A percentile compares a stretch with the other conserved stretches of the same genome.
Evolutionary conservation across 805 yeast genomes (phyloP).

Genomic region (Myxozyma neotropica): DNA sequence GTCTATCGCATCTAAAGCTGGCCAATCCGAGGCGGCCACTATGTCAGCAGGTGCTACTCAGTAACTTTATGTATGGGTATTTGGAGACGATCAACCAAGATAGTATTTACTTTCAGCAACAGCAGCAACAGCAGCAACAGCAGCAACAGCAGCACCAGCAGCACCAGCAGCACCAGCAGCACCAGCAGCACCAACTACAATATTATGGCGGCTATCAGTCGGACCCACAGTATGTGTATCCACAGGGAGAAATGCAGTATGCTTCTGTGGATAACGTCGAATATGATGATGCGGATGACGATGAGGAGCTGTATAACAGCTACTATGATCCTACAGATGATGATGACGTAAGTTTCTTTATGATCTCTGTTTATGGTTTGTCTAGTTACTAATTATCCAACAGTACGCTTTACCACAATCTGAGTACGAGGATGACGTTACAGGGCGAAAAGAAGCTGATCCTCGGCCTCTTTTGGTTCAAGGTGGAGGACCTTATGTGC

Average conservation of each 20-base stretch:
- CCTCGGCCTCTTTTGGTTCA: not conserved
- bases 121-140: constrained; percentile 19
- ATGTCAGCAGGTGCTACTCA: constrained; percentile 86
- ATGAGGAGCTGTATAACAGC: constrained; percentile 10
- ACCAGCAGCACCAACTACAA: constrained; percentile 8
- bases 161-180: constrained; percentile 17
- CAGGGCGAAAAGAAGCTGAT: not conserved
- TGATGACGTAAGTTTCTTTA: constrained; percentile 12
- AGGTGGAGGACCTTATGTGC: not conserved
- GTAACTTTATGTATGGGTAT: constrained; percentile 97
- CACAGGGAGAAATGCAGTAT: not conserved
- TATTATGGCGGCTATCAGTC: constrained; percentile 15
- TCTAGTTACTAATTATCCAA: not conserved
- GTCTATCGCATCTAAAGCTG: constrained; percentile 87
- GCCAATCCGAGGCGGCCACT: constrained; percentile 92
- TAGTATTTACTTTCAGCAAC: constrained; percentile 12
- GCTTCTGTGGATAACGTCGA: not conserved
- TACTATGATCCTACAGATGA: constrained; percentile 13
- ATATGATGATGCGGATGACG: constrained; percentile 12
- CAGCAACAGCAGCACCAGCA: constrained; percentile 15
- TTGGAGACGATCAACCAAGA: constrained; percentile 90
- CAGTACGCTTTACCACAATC: constrained; percentile 4
- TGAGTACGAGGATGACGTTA: not conserved
- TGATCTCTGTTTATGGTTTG: too few relatives aligned
- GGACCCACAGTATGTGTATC: constrained; percentile 7